Evolutionary conservation across 108 stramenopile species (phyloP).

Genomic region (Cyclotella choctawhatcheeana): DNA sequence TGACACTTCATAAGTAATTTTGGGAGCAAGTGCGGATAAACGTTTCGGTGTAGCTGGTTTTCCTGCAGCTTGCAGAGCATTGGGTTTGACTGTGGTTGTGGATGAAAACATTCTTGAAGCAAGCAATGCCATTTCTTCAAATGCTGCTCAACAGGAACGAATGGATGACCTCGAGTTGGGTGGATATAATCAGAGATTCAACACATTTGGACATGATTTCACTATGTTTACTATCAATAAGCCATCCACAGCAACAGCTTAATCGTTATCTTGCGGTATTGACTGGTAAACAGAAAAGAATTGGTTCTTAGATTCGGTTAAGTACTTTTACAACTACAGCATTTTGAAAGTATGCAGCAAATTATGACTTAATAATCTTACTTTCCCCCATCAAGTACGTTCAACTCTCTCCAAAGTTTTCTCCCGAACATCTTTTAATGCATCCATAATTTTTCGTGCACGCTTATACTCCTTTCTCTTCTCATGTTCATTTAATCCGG

Average conservation of each 20-base stretch:
- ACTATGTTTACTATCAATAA: constrained; percentile 32
- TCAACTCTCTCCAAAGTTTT: no score
- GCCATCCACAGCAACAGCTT: no score
- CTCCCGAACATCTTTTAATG: constrained; percentile 36
- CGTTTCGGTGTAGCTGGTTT: constrained; percentile 34
- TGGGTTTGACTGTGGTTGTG: constrained; percentile 27
- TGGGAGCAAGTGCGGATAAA: constrained; percentile 10
- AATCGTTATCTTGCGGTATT: no score
- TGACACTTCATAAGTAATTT: no score
- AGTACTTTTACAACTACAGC: no score
- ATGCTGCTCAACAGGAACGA: neutral
- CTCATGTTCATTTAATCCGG: constrained; percentile 71
- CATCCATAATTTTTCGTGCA: constrained; percentile 72
- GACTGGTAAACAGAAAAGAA: no score
- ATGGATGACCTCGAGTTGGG: constrained; percentile 30
- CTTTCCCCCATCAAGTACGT: no score
- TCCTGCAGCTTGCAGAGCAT: constrained; percentile 25
- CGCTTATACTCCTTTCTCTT: constrained; percentile 87
- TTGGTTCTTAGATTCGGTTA: no score
- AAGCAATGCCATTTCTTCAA: neutral
- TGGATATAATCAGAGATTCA: constrained; percentile 12
- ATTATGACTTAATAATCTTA: no score
- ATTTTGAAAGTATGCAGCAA: no score
- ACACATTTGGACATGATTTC: constrained; percentile 25
- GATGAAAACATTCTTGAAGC: constrained; percentile 18